Conservation (phyloP, 2,329 filamentous ascomycete species). For the Penicillium sp. region DNA sequence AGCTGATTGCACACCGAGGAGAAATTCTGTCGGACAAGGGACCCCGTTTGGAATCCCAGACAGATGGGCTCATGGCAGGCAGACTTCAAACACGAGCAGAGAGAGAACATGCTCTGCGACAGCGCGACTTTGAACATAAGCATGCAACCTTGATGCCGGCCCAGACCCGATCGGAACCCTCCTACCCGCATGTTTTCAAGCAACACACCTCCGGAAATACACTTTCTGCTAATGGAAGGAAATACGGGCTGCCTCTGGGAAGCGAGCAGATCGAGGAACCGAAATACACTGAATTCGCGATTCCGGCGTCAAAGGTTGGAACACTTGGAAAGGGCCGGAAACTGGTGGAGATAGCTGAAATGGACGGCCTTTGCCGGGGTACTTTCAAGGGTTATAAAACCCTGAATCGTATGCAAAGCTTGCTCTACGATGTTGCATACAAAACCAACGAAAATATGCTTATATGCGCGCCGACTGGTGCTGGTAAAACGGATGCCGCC, state of each 20-base stretch:
- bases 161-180: conserved; percentile 65
- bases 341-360: conserved; percentile 72
- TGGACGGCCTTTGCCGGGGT: conserved; percentile 85
- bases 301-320: conserved; percentile 80
- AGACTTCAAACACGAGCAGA: conserved; percentile 72
- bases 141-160: conserved; percentile 66
- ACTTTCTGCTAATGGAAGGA: conserved; percentile 72
- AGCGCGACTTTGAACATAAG: conserved; percentile 81
- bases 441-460: conserved; percentile 98
- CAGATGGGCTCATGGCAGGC: conserved; percentile 46
- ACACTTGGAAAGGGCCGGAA: conserved; percentile 68
- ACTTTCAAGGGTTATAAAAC: conserved; percentile 94
- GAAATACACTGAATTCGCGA: conserved; percentile 84
- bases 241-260: conserved; percentile 76
- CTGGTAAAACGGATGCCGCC: conserved; percentile 96
- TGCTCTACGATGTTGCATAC: conserved; percentile 93
- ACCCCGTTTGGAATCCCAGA: conserved; percentile 31
- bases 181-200: conserved; percentile 94
- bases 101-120: conserved; percentile 72
- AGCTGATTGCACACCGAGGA: conserved; percentile 74
- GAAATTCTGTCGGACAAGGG: conserved; percentile 56
- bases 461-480: conserved; percentile 95
- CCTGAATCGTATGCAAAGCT: conserved; percentile 95
- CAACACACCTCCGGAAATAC: conserved; percentile 80
- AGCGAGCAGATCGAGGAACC: conserved; percentile 67